phyloP scores from a whole-genome alignment of 2,329 filamentous ascomycete genomes.

The Periconia macrospinosa region DNA sequence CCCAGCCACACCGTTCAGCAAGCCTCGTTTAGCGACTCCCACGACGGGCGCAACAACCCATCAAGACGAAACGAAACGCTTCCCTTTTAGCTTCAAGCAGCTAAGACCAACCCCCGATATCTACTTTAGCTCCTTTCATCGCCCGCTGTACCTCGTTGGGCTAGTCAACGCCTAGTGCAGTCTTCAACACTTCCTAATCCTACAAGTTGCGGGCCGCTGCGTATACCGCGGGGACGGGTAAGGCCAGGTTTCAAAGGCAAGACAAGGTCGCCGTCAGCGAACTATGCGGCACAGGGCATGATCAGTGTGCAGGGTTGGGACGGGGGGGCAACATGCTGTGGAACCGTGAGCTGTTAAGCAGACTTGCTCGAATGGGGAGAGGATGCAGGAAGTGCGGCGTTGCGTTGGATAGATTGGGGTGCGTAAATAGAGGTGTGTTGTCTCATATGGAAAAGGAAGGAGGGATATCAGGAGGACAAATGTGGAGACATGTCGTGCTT shows the following conservation, averaged over 20 bases:
- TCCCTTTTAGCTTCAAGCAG: background rate
- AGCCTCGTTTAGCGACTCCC: background rate
- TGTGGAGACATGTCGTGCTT: background rate
- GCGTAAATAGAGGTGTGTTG: background rate
- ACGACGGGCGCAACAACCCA: background rate
- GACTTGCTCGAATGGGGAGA: background rate
- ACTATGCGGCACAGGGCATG: background rate
- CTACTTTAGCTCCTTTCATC: background rate
- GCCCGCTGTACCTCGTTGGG: constrained; percentile 2
- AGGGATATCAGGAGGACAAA: background rate
- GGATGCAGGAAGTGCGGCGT: background rate
- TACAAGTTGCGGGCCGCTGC: constrained; percentile 1
- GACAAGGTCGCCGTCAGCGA: background rate
- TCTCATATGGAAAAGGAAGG: background rate
- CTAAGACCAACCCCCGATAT: background rate
- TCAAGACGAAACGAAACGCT: constrained; percentile 1
- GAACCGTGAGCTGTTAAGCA: background rate
- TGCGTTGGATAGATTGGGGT: background rate
- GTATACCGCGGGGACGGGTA: background rate
- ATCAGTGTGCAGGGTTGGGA: background rate
- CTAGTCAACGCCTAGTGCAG: constrained; percentile 6
- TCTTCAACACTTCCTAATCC: constrained; percentile 6
- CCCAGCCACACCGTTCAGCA: constrained; percentile 2
- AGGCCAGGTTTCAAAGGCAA: background rate
- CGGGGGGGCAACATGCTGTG: background rate